phyloP scores from a whole-genome alignment of 2,329 filamentous ascomycete genomes.

The Alternaria burnsii region DNA sequence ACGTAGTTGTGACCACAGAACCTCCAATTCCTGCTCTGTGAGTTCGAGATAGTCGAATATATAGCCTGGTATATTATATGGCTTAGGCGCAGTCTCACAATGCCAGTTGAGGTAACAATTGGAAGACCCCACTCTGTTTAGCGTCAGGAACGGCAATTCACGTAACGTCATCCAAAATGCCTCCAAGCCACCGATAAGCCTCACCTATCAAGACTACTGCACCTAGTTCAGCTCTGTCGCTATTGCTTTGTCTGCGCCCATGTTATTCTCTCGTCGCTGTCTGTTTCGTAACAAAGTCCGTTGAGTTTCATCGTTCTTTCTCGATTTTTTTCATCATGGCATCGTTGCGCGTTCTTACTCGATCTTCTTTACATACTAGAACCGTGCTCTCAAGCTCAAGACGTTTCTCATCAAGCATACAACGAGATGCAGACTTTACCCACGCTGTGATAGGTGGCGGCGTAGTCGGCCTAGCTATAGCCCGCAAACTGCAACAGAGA shows the following conservation, averaged over 20 bases:
- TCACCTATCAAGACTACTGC: neutral
- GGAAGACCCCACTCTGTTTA: constrained; percentile 8
- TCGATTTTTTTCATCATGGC: constrained; percentile 19
- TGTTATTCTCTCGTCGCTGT: neutral
- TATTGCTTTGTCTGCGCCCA: neutral
- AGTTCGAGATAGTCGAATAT: neutral
- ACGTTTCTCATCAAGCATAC: constrained; percentile 39
- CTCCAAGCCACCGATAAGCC: constrained; percentile 9
- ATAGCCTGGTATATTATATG: neutral
- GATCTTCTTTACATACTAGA: neutral
- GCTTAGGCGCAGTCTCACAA: neutral
- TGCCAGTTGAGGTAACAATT: neutral
- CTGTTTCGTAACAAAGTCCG: neutral
- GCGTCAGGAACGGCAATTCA: constrained; percentile 15
- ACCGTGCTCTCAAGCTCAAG: neutral
- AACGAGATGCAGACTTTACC: constrained; percentile 65
- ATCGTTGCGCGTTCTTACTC: constrained; percentile 15
- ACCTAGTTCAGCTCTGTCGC: neutral
- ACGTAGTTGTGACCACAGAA: neutral
- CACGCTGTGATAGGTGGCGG: constrained; percentile 74
- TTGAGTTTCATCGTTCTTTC: neutral
- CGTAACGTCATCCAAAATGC: constrained; percentile 13
- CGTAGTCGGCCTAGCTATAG: constrained; percentile 82
- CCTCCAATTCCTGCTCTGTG: neutral
- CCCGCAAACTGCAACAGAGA: constrained; percentile 71